Percentiles rank a stretch among this genome's conserved stretches.
Evolutionary conservation across 2,329 filamentous ascomycete species (phyloP).

Genomic region (Bipolaris victoriae): DNA sequence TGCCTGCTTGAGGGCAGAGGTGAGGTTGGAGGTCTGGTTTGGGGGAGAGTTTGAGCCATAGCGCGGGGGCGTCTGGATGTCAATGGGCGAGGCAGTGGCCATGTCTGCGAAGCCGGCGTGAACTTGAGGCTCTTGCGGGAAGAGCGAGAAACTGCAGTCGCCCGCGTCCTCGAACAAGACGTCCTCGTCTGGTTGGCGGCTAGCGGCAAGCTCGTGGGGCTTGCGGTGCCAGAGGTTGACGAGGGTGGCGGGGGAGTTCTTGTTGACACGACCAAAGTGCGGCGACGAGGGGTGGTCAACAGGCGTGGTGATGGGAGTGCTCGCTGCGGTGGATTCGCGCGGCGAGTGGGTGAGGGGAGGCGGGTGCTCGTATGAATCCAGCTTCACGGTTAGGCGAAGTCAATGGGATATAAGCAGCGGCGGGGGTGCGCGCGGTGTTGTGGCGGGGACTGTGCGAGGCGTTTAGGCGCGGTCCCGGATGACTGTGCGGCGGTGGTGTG

Average conservation of each 20-base stretch:
- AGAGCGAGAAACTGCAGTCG: slow-evolving; percentile 50
- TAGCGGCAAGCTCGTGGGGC: slow-evolving; percentile 43
- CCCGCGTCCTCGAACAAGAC: slow-evolving; percentile 51
- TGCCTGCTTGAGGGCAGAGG: slow-evolving; percentile 63
- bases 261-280: slow-evolving; percentile 50
- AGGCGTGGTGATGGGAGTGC: slow-evolving; percentile 56
- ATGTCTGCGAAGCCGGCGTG: slow-evolving; percentile 50
- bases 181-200: slow-evolving; percentile 42
- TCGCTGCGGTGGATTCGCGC: slow-evolving; percentile 59
- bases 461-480: slow-evolving; percentile 13
- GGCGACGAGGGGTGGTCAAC: slow-evolving; percentile 50
- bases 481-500: slow-evolving; percentile 12
- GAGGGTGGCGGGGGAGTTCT: slow-evolving; percentile 44
- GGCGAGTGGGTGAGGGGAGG: slow-evolving; percentile 61
- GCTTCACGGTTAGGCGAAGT: slow-evolving; percentile 53
- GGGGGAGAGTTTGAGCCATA: slow-evolving; percentile 65
- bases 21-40: slow-evolving; percentile 68
- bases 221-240: slow-evolving; percentile 56
- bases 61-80: slow-evolving; percentile 62
- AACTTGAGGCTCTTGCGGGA: slow-evolving; percentile 42
- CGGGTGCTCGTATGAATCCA: slow-evolving; percentile 61
- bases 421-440: slow-evolving; percentile 4
- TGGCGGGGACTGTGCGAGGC: slow-evolving; percentile 16
- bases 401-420: slow-evolving; percentile 7
- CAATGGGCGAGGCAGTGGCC: slow-evolving; percentile 63